These are phyloP conservation scores for Phlebopus sp. DNA, from an alignment of 1,284 basidiomycete genomes.

Conservation along the genomic window DNA sequence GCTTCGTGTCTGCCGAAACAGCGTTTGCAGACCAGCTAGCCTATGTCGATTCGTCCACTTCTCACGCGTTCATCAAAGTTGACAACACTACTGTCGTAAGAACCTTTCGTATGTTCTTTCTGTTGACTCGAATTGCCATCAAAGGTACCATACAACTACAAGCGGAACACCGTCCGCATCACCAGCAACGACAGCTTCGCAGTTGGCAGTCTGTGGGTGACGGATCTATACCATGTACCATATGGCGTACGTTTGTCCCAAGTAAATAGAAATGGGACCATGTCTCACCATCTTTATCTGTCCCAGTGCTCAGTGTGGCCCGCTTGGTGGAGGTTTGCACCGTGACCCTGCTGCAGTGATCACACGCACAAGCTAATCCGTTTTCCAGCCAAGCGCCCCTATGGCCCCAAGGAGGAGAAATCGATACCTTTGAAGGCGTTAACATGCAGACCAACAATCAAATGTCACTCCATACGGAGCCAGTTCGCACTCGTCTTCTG, in stretches of 20 bases:
- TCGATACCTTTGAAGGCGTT: conserved; percentile 76
- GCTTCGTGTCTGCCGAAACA: conserved; percentile 52
- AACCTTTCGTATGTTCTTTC: background rate
- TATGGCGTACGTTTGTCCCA: conserved; percentile 47
- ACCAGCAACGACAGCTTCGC: conserved; percentile 53
- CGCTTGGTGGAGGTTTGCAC: conserved; percentile 45
- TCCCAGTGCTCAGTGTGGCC: conserved; percentile 72
- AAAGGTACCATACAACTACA: conserved; percentile 50
- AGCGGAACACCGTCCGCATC: conserved; percentile 70
- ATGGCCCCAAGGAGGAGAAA: conserved; percentile 69
- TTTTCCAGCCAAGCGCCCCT: conserved; percentile 44
- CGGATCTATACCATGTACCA: conserved; percentile 68
- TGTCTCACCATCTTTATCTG: no score
- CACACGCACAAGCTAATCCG: background rate
- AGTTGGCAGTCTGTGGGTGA: conserved; percentile 65
- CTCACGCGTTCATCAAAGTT: conserved; percentile 68
- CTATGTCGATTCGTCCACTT: conserved; percentile 55
- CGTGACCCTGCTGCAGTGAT: background rate
- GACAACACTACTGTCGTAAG: conserved; percentile 61
- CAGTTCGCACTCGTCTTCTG: conserved; percentile 24
- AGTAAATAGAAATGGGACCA: background rate
- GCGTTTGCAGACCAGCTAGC: conserved; percentile 54
- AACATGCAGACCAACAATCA: conserved; percentile 61
- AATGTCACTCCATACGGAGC: conserved; percentile 67
- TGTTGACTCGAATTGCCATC: background rate